Conservation (phyloP, 2,329 filamentous ascomycete species). For the Cordyceps farinosa region DNA sequence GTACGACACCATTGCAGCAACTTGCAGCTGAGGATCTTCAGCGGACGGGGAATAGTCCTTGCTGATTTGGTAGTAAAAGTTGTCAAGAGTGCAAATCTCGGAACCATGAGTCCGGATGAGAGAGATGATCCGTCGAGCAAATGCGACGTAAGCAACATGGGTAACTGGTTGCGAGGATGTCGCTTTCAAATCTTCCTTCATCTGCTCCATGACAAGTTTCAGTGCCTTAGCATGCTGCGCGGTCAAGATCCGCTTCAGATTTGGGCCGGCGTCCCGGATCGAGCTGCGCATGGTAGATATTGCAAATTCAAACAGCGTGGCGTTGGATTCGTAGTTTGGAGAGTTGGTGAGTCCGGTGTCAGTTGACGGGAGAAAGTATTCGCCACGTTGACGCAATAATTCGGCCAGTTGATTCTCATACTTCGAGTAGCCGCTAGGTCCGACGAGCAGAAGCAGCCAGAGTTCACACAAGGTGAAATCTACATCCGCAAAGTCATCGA, state of each 20-base stretch:
- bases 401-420: slow-evolving; percentile 51
- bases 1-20: slow-evolving; percentile 53
- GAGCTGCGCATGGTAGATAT: slow-evolving; percentile 49
- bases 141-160: slow-evolving; percentile 47
- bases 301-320: slow-evolving; percentile 46
- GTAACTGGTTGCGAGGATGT: slow-evolving; percentile 33
- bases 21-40: slow-evolving; percentile 54
- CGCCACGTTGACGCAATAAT: slow-evolving; percentile 39
- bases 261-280: slow-evolving; percentile 38
- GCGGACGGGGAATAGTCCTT: slow-evolving; percentile 52
- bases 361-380: slow-evolving; percentile 42
- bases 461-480: slow-evolving; percentile 46
- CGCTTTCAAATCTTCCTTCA: slow-evolving; percentile 47
- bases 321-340: slow-evolving; percentile 48
- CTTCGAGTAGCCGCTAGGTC: slow-evolving; percentile 42
- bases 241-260: slow-evolving; percentile 35
- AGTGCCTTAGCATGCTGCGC: slow-evolving; percentile 43
- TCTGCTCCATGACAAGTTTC: slow-evolving; percentile 49
- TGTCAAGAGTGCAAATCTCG: slow-evolving; percentile 52
- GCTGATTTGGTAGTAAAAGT: slow-evolving; percentile 55
- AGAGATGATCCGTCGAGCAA: slow-evolving; percentile 50
- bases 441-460: slow-evolving; percentile 52
- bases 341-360: slow-evolving; percentile 34
- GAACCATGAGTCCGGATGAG: slow-evolving; percentile 52
- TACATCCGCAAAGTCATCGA: slow-evolving; percentile 46